phyloP scores from a whole-genome alignment of 805 yeast species.

The Hanseniaspora taiwanica region DNA sequence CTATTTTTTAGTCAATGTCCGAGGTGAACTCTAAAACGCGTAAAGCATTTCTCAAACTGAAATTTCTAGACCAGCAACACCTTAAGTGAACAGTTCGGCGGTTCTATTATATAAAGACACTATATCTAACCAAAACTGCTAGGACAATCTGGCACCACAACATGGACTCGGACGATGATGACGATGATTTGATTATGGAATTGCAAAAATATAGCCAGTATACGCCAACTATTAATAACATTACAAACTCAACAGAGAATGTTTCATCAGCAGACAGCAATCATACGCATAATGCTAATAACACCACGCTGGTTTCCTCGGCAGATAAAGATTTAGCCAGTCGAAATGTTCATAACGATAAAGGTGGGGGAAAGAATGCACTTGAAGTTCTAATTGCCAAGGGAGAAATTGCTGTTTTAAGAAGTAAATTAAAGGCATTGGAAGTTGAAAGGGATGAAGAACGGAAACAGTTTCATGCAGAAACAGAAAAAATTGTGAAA shows the following conservation, averaged over 20 bases:
- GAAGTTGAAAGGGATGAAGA: conserved; percentile 31
- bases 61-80: too few relatives aligned
- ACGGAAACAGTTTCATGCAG: conserved; percentile 16
- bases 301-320: conserved; percentile 1
- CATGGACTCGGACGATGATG: conserved; percentile 29
- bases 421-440: conserved; percentile 45
- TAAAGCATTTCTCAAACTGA: too few relatives aligned
- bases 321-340: neutral
- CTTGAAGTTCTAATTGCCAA: conserved; percentile 36
- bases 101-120: too few relatives aligned
- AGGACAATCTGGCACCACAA: too few relatives aligned
- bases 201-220: conserved; percentile 29
- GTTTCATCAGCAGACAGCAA: too few relatives aligned
- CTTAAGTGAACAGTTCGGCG: too few relatives aligned
- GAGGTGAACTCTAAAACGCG: too few relatives aligned
- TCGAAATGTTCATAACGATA: neutral
- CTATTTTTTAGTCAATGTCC: too few relatives aligned
- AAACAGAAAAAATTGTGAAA: conserved; percentile 14
- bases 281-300: neutral
- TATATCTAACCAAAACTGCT: too few relatives aligned
- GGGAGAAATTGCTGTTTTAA: conserved; percentile 72
- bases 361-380: too few relatives aligned
- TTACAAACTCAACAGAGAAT: too few relatives aligned
- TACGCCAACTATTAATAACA: too few relatives aligned
- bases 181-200: conserved; percentile 34